Evolutionary conservation across 2,329 filamentous ascomycete genomes (phyloP).

Genomic region (Knufia fluminis): DNA sequence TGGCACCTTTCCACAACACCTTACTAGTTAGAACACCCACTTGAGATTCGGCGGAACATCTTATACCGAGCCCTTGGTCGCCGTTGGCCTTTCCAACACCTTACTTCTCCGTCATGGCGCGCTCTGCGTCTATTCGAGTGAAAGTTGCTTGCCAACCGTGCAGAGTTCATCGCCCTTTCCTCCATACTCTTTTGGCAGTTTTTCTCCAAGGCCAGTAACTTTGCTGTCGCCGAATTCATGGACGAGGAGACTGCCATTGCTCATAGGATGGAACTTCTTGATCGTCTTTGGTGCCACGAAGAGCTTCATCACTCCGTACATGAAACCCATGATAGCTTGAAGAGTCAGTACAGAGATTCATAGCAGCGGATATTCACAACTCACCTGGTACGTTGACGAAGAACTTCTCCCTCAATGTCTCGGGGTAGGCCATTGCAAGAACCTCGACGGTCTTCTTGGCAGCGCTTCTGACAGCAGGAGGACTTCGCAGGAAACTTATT

Average conservation of each 20-base stretch:
- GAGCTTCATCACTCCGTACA: constrained; percentile 65
- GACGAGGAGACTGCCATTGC: constrained; percentile 61
- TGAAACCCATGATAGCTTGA: constrained; percentile 71
- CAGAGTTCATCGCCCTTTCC: constrained; percentile 54
- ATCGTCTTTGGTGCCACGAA: constrained; percentile 65
- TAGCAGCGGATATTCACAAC: background rate
- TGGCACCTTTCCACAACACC: too few species aligned
- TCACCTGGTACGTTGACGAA: constrained; percentile 76
- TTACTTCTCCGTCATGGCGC: too few species aligned
- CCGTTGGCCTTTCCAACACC: too few species aligned
- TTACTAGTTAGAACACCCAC: too few species aligned
- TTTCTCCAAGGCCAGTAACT: constrained; percentile 35
- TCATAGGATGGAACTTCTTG: constrained; percentile 71
- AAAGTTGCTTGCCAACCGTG: constrained; percentile 13
- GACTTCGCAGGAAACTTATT: constrained; percentile 76
- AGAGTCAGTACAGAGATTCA: background rate
- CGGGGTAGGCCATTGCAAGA: constrained; percentile 76
- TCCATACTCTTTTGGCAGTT: constrained; percentile 68
- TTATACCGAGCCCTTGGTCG: too few species aligned
- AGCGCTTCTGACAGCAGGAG: constrained; percentile 64
- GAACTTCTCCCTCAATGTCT: constrained; percentile 83
- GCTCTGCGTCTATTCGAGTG: background rate
- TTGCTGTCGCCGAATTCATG: constrained; percentile 46
- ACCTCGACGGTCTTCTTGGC: constrained; percentile 72
- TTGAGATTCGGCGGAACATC: too few species aligned